Conservation (phyloP, 2,329 filamentous ascomycete genomes). For the Calonectria montana region DNA sequence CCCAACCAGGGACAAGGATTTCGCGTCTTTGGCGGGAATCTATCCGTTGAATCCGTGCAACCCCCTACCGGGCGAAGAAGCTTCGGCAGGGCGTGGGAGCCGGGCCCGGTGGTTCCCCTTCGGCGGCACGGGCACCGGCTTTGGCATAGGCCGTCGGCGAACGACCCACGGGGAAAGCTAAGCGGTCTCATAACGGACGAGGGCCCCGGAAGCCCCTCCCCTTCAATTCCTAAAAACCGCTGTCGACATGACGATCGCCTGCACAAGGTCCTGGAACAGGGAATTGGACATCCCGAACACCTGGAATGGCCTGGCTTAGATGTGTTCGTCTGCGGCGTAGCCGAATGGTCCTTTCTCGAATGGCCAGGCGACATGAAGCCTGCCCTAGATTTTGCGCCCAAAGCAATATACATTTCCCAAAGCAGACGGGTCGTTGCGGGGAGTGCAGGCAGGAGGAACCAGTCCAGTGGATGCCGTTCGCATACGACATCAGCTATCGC, state of each 20-base stretch:
- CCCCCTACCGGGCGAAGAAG: conserved; percentile 17
- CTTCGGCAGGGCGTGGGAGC: not conserved
- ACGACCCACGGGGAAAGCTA: conserved; percentile 30
- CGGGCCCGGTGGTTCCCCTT: not conserved
- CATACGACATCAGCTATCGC: conserved; percentile 19
- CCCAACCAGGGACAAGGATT: not conserved
- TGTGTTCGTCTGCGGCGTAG: not conserved
- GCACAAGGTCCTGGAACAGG: conserved; percentile 32
- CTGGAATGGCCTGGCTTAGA: conserved; percentile 18
- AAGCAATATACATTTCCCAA: not conserved
- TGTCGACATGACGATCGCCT: conserved; percentile 40
- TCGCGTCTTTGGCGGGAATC: conserved; percentile 33
- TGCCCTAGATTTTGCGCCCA: conserved; percentile 18
- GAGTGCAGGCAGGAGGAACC: conserved; percentile 8
- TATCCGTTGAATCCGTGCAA: conserved; percentile 33
- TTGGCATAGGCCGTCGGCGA: conserved; percentile 34
- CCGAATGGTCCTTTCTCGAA: not conserved
- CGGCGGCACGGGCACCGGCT: conserved; percentile 28
- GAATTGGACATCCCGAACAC: conserved; percentile 16
- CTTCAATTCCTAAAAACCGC: conserved; percentile 21
- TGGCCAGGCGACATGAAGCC: not conserved
- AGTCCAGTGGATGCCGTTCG: conserved; percentile 10
- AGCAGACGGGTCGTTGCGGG: conserved; percentile 12
- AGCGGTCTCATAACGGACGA: conserved; percentile 32
- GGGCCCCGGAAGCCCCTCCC: conserved; percentile 19